Conservation (phyloP, 2,329 filamentous ascomycete genomes). For the Cadophora sp. region DNA sequence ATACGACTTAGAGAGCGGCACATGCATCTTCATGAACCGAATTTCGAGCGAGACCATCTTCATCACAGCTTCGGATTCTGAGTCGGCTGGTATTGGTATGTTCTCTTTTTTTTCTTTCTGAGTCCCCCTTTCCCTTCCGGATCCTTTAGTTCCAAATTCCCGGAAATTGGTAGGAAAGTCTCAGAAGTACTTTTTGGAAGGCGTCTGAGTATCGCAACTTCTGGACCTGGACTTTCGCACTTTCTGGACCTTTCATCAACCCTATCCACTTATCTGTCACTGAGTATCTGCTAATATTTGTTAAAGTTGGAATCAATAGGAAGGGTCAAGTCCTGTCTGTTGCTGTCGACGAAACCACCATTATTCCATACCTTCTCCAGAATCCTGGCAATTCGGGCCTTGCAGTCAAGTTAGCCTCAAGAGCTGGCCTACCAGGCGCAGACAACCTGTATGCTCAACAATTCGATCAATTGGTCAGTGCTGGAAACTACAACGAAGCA, state of each 20-base stretch:
- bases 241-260: not conserved
- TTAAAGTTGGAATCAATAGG: slow-evolving; percentile 83
- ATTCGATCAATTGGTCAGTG: slow-evolving; percentile 85
- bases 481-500: slow-evolving; percentile 84
- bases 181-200: no score
- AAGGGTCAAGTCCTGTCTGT: slow-evolving; percentile 97
- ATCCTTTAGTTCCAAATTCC: no score
- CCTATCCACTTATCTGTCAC: not conserved
- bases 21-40: slow-evolving; percentile 98
- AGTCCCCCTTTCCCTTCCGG: not conserved
- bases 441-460: slow-evolving; percentile 92
- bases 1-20: slow-evolving; percentile 95
- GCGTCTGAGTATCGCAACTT: no score
- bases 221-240: no score
- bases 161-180: no score
- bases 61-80: slow-evolving; percentile 83
- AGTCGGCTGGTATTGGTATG: slow-evolving; percentile 75
- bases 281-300: not conserved
- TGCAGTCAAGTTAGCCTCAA: slow-evolving; percentile 94
- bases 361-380: slow-evolving; percentile 94
- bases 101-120: not conserved
- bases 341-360: slow-evolving; percentile 86
- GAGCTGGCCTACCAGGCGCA: slow-evolving; percentile 90
- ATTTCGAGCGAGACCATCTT: slow-evolving; percentile 99
- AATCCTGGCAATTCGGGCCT: slow-evolving; percentile 94